Conservation (phyloP, 805 yeast species). For the Blastobotrys mokoenaii region DNA sequence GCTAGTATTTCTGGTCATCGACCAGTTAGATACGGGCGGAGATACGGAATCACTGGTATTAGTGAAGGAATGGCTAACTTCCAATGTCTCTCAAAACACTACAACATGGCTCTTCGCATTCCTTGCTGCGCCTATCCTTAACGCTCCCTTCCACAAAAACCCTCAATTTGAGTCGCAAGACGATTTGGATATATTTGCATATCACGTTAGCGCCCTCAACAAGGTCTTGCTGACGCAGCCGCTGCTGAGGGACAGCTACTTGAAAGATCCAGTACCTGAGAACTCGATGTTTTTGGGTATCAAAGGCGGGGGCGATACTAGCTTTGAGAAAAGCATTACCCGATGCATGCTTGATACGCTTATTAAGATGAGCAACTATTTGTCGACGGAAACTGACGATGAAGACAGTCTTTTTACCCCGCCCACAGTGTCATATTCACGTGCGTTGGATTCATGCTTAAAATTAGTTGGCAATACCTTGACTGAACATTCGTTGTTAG, state of each 20-base stretch:
- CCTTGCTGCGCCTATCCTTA: slow-evolving; percentile 47
- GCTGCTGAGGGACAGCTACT: slow-evolving; percentile 35
- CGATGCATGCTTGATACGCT: too few relatives aligned
- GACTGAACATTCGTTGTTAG: not conserved
- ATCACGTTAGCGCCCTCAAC: slow-evolving; percentile 46
- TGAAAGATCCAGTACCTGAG: not conserved
- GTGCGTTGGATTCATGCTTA: too few relatives aligned
- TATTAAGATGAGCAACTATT: too few relatives aligned
- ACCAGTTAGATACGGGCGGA: not conserved
- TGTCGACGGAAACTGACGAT: too few relatives aligned
- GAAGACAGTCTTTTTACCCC: too few relatives aligned
- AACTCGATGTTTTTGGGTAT: too few relatives aligned
- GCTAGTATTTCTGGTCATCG: slow-evolving; percentile 3
- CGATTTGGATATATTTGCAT: slow-evolving; percentile 57
- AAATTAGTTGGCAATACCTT: too few relatives aligned
- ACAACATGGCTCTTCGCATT: slow-evolving; percentile 53
- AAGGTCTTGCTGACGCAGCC: slow-evolving; percentile 42
- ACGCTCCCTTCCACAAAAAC: slow-evolving; percentile 30
- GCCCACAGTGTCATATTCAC: too few relatives aligned
- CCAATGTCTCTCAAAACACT: slow-evolving; percentile 35
- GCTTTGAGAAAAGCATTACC: too few relatives aligned
- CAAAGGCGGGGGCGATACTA: too few relatives aligned
- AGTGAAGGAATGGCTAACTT: slow-evolving; percentile 21
- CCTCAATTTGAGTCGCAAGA: slow-evolving; percentile 30
- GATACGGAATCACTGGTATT: slow-evolving; percentile 7